These are phyloP conservation scores for Dryas octopetala DNA, from an alignment of 306 rosid species.

Conservation along the genomic window DNA sequence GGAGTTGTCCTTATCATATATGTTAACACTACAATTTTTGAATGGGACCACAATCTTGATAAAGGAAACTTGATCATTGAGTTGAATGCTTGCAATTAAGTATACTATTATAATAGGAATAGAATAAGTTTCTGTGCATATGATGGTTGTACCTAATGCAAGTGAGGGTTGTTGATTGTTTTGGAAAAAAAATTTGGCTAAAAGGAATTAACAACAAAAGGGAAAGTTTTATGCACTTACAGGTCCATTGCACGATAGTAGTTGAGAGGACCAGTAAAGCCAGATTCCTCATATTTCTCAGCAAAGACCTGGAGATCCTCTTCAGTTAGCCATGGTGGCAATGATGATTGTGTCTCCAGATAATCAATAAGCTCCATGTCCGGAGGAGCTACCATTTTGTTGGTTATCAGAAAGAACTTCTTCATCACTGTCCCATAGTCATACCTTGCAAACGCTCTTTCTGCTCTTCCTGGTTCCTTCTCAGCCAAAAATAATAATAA, in stretches of 20 bases:
- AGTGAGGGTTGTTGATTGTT: not conserved
- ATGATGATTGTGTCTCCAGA: slow-evolving; percentile 52
- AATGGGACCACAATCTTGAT: not conserved
- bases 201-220: not conserved
- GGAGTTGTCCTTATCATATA: not conserved
- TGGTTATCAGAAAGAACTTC: slow-evolving; percentile 47
- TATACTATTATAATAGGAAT: not conserved
- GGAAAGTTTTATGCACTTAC: slow-evolving; percentile 38
- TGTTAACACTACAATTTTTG: not conserved
- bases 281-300: slow-evolving; percentile 71
- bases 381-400: slow-evolving; percentile 43
- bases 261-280: slow-evolving; percentile 80
- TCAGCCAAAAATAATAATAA: slow-evolving; percentile 12
- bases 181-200: not conserved
- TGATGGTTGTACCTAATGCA: slow-evolving; percentile 13
- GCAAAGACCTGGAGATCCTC: slow-evolving; percentile 68
- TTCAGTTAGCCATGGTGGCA: slow-evolving; percentile 74
- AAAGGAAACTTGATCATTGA: too few species aligned
- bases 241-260: slow-evolving; percentile 69
- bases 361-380: slow-evolving; percentile 72
- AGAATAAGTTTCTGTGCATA: not conserved
- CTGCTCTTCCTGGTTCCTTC: slow-evolving; percentile 82
- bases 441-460: slow-evolving; percentile 74
- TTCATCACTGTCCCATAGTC: slow-evolving; percentile 71
- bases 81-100: not conserved